phyloP scores from a whole-genome alignment of 2,329 filamentous ascomycete species.

The Fusarium begoniae region DNA sequence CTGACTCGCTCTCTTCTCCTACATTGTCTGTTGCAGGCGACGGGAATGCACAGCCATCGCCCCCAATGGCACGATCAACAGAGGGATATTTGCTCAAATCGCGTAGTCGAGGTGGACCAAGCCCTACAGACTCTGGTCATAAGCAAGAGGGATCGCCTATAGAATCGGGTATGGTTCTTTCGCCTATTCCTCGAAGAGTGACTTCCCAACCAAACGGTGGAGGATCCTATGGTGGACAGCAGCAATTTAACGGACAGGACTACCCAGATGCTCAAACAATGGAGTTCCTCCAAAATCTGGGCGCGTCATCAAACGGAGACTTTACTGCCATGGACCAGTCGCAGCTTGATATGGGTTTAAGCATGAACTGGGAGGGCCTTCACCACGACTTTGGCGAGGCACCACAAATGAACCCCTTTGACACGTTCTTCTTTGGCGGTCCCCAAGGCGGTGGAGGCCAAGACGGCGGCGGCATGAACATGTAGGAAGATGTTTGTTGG shows the following conservation, averaged over 20 bases:
- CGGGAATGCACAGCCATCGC: slow-evolving; percentile 50
- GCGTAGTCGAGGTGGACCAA: slow-evolving; percentile 43
- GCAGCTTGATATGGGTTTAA: slow-evolving; percentile 72
- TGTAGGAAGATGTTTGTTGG: slow-evolving; percentile 26
- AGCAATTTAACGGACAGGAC: slow-evolving; percentile 50
- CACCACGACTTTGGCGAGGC: slow-evolving; percentile 70
- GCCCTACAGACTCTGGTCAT: slow-evolving; percentile 42
- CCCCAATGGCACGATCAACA: slow-evolving; percentile 49
- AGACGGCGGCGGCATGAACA: slow-evolving; percentile 40
- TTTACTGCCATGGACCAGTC: slow-evolving; percentile 52
- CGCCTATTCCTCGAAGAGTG: slow-evolving; percentile 52
- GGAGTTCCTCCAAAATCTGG: slow-evolving; percentile 63
- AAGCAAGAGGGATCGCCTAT: slow-evolving; percentile 45
- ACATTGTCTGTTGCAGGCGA: slow-evolving; percentile 50
- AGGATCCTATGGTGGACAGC: slow-evolving; percentile 46
- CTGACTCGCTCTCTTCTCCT: slow-evolving; percentile 54
- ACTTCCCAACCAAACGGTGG: slow-evolving; percentile 47
- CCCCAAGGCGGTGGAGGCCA: slow-evolving; percentile 47
- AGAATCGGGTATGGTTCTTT: slow-evolving; percentile 57
- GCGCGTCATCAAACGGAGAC: slow-evolving; percentile 45
- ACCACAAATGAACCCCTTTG: slow-evolving; percentile 73
- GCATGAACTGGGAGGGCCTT: slow-evolving; percentile 70
- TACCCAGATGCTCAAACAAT: slow-evolving; percentile 62
- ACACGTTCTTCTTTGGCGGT: slow-evolving; percentile 76
- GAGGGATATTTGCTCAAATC: slow-evolving; percentile 46